Evolutionary conservation across 2,329 filamentous ascomycete species (phyloP).

Genomic region (Exophiala bonariae): DNA sequence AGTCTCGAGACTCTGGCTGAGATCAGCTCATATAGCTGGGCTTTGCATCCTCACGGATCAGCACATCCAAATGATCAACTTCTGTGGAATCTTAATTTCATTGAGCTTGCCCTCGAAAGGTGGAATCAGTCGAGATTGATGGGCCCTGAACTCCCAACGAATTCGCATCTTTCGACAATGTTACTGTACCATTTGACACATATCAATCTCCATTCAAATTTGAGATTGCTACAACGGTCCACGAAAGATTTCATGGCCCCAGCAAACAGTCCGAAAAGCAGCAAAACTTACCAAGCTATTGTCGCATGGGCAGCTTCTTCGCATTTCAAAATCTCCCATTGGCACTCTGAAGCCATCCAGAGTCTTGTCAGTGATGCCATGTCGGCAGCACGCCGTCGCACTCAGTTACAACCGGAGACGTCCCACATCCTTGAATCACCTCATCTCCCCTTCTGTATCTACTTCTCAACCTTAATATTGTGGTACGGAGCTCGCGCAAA

Average conservation of each 20-base stretch:
- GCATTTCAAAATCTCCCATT: not conserved
- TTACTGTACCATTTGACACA: not conserved
- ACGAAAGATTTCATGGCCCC: not conserved
- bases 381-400: not conserved
- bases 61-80: not conserved
- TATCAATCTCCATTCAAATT: not conserved
- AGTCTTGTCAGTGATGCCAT: not conserved
- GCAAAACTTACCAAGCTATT: not conserved
- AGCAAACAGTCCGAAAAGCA: not conserved
- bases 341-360: not conserved
- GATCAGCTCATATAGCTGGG: no score
- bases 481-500: not conserved
- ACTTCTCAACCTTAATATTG: not conserved
- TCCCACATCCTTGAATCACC: not conserved
- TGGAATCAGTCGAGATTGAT: not conserved
- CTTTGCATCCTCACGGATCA: no score
- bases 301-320: not conserved
- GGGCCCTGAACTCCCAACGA: not conserved
- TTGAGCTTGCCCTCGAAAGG: not conserved
- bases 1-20: conserved; percentile 15
- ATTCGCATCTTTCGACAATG: not conserved
- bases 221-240: not conserved
- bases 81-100: not conserved
- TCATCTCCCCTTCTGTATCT: not conserved
- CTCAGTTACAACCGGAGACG: not conserved